Percentiles rank a stretch among this genome's conserved stretches.
These are phyloP conservation scores for Daldinia bambusicola DNA, from an alignment of 495 filamentous ascomycete species.

Conservation along the genomic window DNA sequence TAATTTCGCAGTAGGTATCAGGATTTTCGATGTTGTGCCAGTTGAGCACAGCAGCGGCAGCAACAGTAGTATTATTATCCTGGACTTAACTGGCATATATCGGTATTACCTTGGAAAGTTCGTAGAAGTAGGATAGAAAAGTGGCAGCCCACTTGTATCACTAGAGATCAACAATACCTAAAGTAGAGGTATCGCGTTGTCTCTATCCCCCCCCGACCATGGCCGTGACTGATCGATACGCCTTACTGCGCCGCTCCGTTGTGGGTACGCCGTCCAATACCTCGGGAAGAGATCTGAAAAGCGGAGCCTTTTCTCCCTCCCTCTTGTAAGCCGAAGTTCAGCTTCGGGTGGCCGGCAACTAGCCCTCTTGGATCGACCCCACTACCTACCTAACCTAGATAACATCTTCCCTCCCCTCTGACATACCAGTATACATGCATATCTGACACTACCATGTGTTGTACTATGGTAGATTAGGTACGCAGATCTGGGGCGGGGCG, in stretches of 20 bases:
- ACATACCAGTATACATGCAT: no score
- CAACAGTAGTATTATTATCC: conserved; percentile 2
- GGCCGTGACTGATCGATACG: no score
- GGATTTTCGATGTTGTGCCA: conserved; percentile 10
- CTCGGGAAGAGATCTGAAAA: neutral
- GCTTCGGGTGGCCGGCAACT: conserved; percentile 35
- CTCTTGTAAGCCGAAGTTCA: conserved; percentile 9
- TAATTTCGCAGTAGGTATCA: conserved; percentile 3
- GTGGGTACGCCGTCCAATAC: neutral
- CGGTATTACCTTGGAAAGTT: no score
- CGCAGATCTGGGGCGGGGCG: conserved; percentile 31
- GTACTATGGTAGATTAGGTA: neutral
- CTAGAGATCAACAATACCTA: no score
- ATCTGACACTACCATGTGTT: no score
- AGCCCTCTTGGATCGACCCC: conserved; percentile 32
- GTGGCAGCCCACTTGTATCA: no score
- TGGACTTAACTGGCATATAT: no score
- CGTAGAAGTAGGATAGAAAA: no score
- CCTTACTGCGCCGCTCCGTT: conserved; percentile 15
- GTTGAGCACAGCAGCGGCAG: conserved; percentile 14
- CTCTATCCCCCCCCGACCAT: no score
- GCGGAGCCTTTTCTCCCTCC: no score
- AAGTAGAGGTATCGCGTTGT: no score
- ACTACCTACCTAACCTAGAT: conserved; percentile 14
- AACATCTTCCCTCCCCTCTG: neutral